Evolutionary conservation across 1,284 basidiomycete genomes (phyloP).

Genomic region (Porogramme epimiltina): DNA sequence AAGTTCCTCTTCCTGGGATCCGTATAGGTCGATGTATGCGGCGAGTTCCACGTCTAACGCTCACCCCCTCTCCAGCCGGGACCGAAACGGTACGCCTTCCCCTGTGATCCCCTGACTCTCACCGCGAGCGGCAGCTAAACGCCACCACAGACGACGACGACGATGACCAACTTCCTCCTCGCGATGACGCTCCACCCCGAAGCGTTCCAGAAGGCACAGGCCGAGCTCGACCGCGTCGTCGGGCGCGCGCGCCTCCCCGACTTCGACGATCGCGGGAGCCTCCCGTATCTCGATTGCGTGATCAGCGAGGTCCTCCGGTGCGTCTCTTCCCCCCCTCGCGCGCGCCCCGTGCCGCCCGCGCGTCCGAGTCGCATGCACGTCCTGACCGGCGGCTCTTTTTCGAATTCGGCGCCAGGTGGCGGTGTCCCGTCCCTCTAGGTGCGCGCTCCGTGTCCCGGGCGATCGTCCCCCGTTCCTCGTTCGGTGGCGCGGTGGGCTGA

Average conservation of each 20-base stretch:
- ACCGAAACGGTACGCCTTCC: conserved; percentile 33
- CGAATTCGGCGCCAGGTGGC: conserved; percentile 24
- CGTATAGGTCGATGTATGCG: too few species aligned
- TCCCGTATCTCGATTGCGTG: conserved; percentile 56
- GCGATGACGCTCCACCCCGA: conserved; percentile 54
- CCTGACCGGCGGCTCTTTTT: not conserved
- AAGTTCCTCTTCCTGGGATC: not conserved
- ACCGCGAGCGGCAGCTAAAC: not conserved
- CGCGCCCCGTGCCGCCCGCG: not conserved
- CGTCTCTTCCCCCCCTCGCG: not conserved
- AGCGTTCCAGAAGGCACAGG: conserved; percentile 50
- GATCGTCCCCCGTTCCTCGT: too few species aligned
- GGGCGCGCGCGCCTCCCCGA: conserved; percentile 47
- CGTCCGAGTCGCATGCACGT: not conserved
- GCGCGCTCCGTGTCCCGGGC: not conserved
- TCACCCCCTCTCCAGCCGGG: conserved; percentile 25
- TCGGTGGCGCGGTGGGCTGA: not conserved
- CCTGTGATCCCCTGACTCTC: not conserved
- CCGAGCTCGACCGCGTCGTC: conserved; percentile 54
- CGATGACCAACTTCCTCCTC: conserved; percentile 47
- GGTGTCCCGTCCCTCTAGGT: conserved; percentile 29
- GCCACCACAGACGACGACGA: conserved; percentile 47
- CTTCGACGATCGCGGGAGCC: conserved; percentile 47
- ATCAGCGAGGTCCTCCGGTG: conserved; percentile 53
- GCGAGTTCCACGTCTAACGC: too few species aligned